Conservation (phyloP, 208 protist species). For the Blastocrithidia nonstop region DNA sequence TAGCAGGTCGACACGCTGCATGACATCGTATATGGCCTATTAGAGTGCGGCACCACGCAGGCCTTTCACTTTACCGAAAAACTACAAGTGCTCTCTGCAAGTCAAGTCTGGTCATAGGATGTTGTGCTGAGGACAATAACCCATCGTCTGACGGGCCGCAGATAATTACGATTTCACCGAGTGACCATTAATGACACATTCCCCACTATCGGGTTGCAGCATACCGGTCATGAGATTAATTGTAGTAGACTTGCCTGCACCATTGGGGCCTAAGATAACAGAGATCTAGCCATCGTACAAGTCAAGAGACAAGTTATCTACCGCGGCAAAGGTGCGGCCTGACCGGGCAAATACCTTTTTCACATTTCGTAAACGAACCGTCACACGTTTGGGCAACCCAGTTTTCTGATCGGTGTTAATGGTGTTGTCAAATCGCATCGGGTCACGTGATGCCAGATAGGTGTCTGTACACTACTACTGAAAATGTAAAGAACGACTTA, state of each 20-base stretch:
- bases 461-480: no score
- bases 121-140: constrained; percentile 94
- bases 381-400: constrained; percentile 4
- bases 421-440: constrained; percentile 15
- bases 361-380: not conserved
- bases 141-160: constrained; percentile 60
- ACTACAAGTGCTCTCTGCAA: constrained; percentile 78
- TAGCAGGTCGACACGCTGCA: constrained; percentile 25
- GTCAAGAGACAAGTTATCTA: constrained; percentile 63
- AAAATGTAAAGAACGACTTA: no score
- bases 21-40: constrained; percentile 14
- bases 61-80: constrained; percentile 88
- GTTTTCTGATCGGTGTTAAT: constrained; percentile 5
- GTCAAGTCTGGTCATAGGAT: constrained; percentile 89
- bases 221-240: constrained; percentile 82
- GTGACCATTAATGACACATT: constrained; percentile 50
- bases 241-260: constrained; percentile 71
- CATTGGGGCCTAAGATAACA: constrained; percentile 71
- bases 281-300: constrained; percentile 51
- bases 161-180: constrained; percentile 30
- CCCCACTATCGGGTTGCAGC: constrained; percentile 37
- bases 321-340: constrained; percentile 43
- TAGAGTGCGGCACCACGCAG: constrained; percentile 23
- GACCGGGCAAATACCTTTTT: not conserved
- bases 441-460: no score